Conservation (phyloP, 345 rosid genomes). For the Eucalyptus marginata region DNA sequence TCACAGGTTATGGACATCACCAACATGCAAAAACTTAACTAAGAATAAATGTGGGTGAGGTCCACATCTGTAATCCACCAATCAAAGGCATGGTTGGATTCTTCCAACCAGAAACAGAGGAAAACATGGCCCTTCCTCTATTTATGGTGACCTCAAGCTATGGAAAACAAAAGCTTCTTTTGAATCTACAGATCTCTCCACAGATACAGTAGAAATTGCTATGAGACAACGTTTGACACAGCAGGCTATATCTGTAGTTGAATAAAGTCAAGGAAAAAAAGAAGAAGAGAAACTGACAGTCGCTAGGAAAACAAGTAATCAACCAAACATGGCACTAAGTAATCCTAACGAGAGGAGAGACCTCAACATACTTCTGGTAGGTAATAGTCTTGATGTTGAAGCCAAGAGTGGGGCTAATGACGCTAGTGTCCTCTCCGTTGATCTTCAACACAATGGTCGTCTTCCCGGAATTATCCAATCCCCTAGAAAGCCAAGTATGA, state of each 20-base stretch:
- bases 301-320: neutral
- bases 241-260: neutral
- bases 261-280: neutral
- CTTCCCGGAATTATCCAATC: conserved; percentile 92
- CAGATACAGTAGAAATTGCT: neutral
- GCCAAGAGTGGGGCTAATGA: conserved; percentile 89
- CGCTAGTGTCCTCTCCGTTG: conserved; percentile 87
- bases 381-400: conserved; percentile 81
- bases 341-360: neutral
- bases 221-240: neutral
- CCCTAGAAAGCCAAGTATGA: conserved; percentile 19
- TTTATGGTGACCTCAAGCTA: neutral
- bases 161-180: neutral
- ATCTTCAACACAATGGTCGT: conserved; percentile 89
- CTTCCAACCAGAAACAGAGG: neutral
- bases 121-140: neutral
- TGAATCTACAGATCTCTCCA: neutral
- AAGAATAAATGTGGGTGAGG: neutral
- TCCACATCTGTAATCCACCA: neutral
- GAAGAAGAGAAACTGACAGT: neutral
- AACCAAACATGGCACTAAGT: neutral
- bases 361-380: conserved; percentile 45
- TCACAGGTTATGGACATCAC: neutral
- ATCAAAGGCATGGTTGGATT: neutral
- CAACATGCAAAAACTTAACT: neutral